These are phyloP conservation scores for Fistulina hepatica DNA, from an alignment of 1,284 basidiomycete genomes.

Conservation along the genomic window DNA sequence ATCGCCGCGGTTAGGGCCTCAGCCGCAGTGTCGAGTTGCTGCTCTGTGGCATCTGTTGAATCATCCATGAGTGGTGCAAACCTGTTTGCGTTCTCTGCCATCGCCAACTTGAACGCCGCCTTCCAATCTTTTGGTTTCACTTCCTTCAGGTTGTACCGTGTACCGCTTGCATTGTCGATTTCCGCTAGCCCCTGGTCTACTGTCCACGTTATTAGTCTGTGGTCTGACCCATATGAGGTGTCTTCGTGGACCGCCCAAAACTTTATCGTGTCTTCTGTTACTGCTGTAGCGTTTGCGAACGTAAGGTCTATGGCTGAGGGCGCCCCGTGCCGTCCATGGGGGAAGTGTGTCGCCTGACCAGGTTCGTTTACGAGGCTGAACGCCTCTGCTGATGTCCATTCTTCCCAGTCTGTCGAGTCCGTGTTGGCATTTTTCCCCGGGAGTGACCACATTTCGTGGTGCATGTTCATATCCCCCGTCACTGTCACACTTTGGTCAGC, in stretches of 20 bases:
- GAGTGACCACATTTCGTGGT: constrained; percentile 16
- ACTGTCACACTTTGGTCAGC: constrained; percentile 14
- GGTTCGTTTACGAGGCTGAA: constrained; percentile 15
- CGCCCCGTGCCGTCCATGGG: constrained; percentile 1
- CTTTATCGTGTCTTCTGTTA: constrained; percentile 7
- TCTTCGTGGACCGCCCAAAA: constrained; percentile 11
- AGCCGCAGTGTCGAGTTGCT: constrained; percentile 5
- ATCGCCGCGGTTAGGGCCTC: constrained; percentile 7
- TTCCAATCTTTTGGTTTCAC: constrained; percentile 5
- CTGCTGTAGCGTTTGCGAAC: constrained; percentile 9
- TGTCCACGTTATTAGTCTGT: constrained; percentile 11
- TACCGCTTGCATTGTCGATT: constrained; percentile 8
- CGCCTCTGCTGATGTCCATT: constrained; percentile 16
- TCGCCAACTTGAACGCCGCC: constrained; percentile 1
- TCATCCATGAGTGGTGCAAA: neutral
- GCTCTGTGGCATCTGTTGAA: neutral
- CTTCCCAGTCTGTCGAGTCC: neutral
- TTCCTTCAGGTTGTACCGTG: constrained; percentile 9
- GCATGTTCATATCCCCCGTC: constrained; percentile 20
- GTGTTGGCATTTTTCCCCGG: neutral
- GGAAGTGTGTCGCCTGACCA: constrained; percentile 14
- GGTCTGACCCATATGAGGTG: constrained; percentile 13
- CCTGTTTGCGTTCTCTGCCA: neutral
- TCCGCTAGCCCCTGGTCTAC: constrained; percentile 8
- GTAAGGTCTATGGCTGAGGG: constrained; percentile 15